These are phyloP conservation scores for Rhynchosporium secalis DNA, from an alignment of 2,329 filamentous ascomycete genomes.

Conservation along the genomic window DNA sequence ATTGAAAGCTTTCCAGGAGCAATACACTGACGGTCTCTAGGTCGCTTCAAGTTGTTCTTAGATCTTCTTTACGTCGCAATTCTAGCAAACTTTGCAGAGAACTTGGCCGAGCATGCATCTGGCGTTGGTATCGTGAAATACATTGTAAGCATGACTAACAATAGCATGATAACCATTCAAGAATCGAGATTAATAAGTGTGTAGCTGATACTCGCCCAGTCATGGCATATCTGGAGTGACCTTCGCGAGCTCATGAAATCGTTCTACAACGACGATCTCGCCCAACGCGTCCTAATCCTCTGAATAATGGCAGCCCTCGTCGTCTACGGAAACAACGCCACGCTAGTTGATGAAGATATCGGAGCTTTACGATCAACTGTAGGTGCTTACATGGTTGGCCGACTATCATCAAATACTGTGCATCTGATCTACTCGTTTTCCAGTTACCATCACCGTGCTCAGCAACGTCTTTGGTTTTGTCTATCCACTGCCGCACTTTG, in stretches of 20 bases:
- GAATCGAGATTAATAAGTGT: background rate
- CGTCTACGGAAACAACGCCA: slow-evolving; percentile 51
- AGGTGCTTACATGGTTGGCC: slow-evolving; percentile 49
- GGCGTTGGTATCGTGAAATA: slow-evolving; percentile 49
- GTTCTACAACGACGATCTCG: slow-evolving; percentile 52
- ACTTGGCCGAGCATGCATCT: slow-evolving; percentile 48
- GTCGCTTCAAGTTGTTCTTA: slow-evolving; percentile 51
- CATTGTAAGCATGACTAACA: slow-evolving; percentile 33
- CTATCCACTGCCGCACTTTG: slow-evolving; percentile 46
- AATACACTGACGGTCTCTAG: slow-evolving; percentile 16
- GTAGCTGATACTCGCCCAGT: slow-evolving; percentile 47
- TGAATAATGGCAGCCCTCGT: slow-evolving; percentile 53
- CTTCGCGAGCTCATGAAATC: slow-evolving; percentile 53
- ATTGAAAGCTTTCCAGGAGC: background rate
- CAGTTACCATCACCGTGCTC: slow-evolving; percentile 49
- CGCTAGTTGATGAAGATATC: slow-evolving; percentile 46
- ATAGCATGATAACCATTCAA: too few relatives aligned
- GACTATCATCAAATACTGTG: slow-evolving; percentile 44
- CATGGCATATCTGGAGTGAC: slow-evolving; percentile 53
- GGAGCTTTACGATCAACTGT: slow-evolving; percentile 47
- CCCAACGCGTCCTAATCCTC: slow-evolving; percentile 49
- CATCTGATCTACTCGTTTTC: slow-evolving; percentile 46
- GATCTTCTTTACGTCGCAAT: slow-evolving; percentile 52
- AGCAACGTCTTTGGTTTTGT: slow-evolving; percentile 47
- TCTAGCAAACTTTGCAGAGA: slow-evolving; percentile 52